A percentile compares a stretch with the other conserved stretches of the same genome.
Evolutionary conservation across 495 filamentous ascomycete genomes (phyloP).

Genomic region (Baudoinia panamericana): DNA sequence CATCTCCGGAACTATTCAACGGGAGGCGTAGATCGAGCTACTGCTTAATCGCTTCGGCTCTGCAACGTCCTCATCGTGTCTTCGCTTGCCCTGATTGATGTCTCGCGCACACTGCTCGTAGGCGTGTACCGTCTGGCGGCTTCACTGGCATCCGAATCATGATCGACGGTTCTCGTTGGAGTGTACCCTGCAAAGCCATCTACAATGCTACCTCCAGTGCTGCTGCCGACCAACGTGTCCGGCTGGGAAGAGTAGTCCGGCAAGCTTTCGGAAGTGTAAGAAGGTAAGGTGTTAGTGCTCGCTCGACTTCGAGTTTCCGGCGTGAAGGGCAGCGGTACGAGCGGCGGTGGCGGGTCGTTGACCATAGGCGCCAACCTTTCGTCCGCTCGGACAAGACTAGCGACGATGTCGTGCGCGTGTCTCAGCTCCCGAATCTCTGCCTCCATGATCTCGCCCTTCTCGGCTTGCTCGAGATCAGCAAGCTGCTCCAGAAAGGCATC

Average conservation of each 20-base stretch:
- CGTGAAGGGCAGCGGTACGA: constrained; percentile 13
- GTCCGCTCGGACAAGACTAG: constrained; percentile 18
- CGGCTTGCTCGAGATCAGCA: constrained; percentile 14
- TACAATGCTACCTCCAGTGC: constrained; percentile 18
- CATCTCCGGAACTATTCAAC: too few species aligned
- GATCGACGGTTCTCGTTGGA: constrained; percentile 16
- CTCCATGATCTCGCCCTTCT: constrained; percentile 29
- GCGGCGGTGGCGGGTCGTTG: constrained; percentile 19
- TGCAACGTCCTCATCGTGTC: constrained; percentile 25
- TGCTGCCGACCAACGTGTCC: constrained; percentile 4
- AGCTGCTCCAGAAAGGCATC: constrained; percentile 28
- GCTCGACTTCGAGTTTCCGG: constrained; percentile 5
- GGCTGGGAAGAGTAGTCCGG: constrained; percentile 18
- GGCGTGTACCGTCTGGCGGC: constrained; percentile 19
- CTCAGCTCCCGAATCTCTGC: constrained; percentile 30
- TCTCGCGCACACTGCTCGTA: constrained; percentile 25
- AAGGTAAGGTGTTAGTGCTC: constrained; percentile 13
- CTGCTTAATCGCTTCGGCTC: too few species aligned
- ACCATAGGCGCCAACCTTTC: constrained; percentile 16
- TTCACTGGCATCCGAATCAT: too few species aligned
- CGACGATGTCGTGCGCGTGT: constrained; percentile 26
- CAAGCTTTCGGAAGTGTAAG: constrained; percentile 13
- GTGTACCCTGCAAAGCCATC: constrained; percentile 25
- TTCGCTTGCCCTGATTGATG: constrained; percentile 24
- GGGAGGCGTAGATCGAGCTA: too few species aligned